These are phyloP conservation scores for Coemansia sp. DNA, from an alignment of 192 early-diverging fungal genomes.

Conservation along the genomic window DNA sequence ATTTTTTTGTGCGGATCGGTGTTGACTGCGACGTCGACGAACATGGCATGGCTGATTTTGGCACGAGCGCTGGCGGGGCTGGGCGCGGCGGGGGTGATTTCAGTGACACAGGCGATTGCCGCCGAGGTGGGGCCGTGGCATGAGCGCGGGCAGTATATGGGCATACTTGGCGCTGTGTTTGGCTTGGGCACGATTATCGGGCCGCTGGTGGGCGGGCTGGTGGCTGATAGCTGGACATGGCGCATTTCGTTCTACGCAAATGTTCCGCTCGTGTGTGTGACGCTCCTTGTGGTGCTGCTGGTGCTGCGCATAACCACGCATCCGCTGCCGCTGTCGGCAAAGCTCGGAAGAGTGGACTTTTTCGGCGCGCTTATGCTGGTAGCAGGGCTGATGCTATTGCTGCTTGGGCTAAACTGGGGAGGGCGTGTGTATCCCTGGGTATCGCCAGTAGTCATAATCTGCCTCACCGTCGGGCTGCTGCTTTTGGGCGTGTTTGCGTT, in stretches of 20 bases:
- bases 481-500: constrained; percentile 60
- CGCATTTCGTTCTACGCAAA: constrained; percentile 84
- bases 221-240: constrained; percentile 68
- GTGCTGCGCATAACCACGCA: constrained; percentile 56
- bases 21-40: constrained; percentile 53
- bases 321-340: constrained; percentile 39
- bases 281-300: constrained; percentile 52
- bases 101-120: constrained; percentile 62
- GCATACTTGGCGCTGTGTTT: constrained; percentile 69
- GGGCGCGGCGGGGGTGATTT: constrained; percentile 61
- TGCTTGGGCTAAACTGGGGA: constrained; percentile 74
- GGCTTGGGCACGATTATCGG: constrained; percentile 71
- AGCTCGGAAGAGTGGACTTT: constrained; percentile 57
- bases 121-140: constrained; percentile 57
- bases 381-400: constrained; percentile 59
- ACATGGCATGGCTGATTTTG: constrained; percentile 56
- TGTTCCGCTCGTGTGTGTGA: constrained; percentile 68
- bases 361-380: constrained; percentile 63
- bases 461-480: constrained; percentile 59
- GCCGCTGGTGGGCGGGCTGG: constrained; percentile 75
- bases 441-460: constrained; percentile 56
- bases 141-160: constrained; percentile 76
- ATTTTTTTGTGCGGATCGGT: constrained; percentile 63
- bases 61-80: constrained; percentile 53
- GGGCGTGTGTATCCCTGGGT: constrained; percentile 71